phyloP scores from a whole-genome alignment of 2,329 filamentous ascomycete species.

The Magnaporthales sp. region DNA sequence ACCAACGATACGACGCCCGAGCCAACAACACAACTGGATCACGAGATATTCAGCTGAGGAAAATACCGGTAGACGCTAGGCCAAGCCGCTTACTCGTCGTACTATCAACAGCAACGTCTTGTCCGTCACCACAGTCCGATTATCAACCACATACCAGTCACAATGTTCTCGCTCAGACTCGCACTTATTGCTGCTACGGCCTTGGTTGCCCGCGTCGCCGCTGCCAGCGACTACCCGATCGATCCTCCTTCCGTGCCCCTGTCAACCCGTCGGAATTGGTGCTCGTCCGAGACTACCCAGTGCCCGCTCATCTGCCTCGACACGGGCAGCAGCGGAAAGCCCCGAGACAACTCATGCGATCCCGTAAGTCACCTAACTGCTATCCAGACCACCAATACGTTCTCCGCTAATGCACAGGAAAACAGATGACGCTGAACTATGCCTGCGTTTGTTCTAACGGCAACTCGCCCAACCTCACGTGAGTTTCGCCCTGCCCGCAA shows the following conservation, averaged over 20 bases:
- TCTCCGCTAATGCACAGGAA: not conserved
- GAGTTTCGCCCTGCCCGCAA: not conserved
- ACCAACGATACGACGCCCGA: not conserved
- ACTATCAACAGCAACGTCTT: not conserved
- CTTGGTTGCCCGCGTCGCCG: conserved; percentile 42
- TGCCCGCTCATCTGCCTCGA: conserved; percentile 70
- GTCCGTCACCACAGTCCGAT: not conserved
- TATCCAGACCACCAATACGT: not conserved
- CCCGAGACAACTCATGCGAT: conserved; percentile 57
- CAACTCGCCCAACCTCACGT: conserved; percentile 23
- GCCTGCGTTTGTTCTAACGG: conserved; percentile 63
- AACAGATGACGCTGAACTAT: conserved; percentile 45
- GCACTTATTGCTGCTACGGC: conserved; percentile 43
- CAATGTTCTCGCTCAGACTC: conserved; percentile 47
- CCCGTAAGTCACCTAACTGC: conserved; percentile 34
- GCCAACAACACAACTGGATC: not conserved
- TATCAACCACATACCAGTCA: conserved; percentile 10
- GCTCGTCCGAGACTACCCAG: conserved; percentile 47
- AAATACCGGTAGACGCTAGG: not conserved
- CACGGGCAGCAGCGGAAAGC: conserved; percentile 31
- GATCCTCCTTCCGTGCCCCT: conserved; percentile 51
- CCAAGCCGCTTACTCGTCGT: not conserved
- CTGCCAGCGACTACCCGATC: conserved; percentile 44
- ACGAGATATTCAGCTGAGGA: not conserved
- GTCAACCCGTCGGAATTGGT: conserved; percentile 51